Evolutionary conservation across 768 basidiomycete genomes (phyloP), one percentile per base, ranked within the genome.

Genomic region (Lactifluus volemus): DNA sequence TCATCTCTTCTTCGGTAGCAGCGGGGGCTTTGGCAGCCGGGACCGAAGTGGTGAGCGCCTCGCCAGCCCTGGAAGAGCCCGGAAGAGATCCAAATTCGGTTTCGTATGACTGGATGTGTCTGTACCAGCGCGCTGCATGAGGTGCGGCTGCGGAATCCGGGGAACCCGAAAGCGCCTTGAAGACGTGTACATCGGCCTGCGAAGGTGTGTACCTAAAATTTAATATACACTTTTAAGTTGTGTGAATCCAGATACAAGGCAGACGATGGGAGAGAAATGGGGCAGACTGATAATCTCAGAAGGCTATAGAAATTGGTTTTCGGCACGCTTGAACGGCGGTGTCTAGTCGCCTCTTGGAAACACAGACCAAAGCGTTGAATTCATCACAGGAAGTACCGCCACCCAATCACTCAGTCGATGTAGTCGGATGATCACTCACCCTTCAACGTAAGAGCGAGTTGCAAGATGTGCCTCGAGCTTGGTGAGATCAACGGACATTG

Each of bases 271-370:
- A 30, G 54, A 32, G 52, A 65, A 59, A 25, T 25, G 25, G n/a
- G 69, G 45, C 17, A 21, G 29, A 17, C 19, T 30, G 45, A 49
- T 36, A 19, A 47, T 25, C 52, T 91, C 89, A 91, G 88, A 83
- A 69, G 72, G 85, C 86, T 82, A 85, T 80, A 61, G 86, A 79
- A 75, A 73, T 74, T 67, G 65, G 68, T 70, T 88, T 68, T 91
- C 89, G 77, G 86, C 89, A 90, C 77, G 73, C 73, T 81, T 78
- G 29, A 75, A 75, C 81, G 84, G 87, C 86, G 89, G 82, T 88
- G 86, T 92, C 90, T 93, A 86, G 78, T 84, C 88, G 84, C 87
- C 83, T 84, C 88, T 92, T 85, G 83, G 90, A 89, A 92, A 92
- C 89, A 91, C 90, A 90, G 89, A 92, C 90, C 91, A 91, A 88